phyloP scores from a whole-genome alignment of 164 flowering plant genomes.

The Umbellularia californica region DNA sequence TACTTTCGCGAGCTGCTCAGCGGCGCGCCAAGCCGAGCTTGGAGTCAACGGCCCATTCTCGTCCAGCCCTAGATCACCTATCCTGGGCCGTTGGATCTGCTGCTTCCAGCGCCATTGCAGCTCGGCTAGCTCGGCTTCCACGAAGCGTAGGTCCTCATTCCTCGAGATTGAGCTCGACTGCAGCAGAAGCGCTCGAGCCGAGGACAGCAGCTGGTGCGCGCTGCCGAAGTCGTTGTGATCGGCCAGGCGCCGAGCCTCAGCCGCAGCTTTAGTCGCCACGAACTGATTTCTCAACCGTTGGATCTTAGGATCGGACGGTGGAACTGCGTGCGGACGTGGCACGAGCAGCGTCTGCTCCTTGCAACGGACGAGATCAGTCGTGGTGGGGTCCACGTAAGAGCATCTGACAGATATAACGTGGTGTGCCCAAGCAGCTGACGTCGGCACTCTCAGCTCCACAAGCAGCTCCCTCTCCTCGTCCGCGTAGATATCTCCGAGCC shows the following conservation, averaged over 20 bases:
- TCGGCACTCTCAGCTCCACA: slow-evolving; percentile 59
- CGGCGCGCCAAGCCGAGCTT: slow-evolving; percentile 94
- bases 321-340: slow-evolving; percentile 40
- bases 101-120: slow-evolving; percentile 43
- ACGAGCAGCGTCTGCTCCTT: slow-evolving; percentile 45
- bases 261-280: slow-evolving; percentile 59
- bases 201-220: slow-evolving; percentile 58
- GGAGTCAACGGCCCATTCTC: slow-evolving; percentile 83
- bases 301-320: slow-evolving; percentile 46
- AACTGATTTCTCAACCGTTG: slow-evolving; percentile 61
- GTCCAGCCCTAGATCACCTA: slow-evolving; percentile 22
- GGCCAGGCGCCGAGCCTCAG: slow-evolving; percentile 59
- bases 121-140: slow-evolving; percentile 69
- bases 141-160: slow-evolving; percentile 40
- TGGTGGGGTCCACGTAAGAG: slow-evolving; percentile 61
- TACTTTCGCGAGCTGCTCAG: slow-evolving; percentile 83
- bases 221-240: slow-evolving; percentile 46
- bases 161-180: slow-evolving; percentile 35
- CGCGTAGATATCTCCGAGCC: slow-evolving; percentile 77
- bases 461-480: slow-evolving; percentile 82
- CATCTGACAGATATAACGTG: slow-evolving; percentile 57
- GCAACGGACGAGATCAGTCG: slow-evolving; percentile 40
- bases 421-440: slow-evolving; percentile 35
- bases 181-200: slow-evolving; percentile 64
- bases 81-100: slow-evolving; percentile 22